Percentiles rank a stretch among this genome's conserved stretches.
Evolutionary conservation across 208 protist species (phyloP).

Genomic region (Acanthamoeba royreba): DNA sequence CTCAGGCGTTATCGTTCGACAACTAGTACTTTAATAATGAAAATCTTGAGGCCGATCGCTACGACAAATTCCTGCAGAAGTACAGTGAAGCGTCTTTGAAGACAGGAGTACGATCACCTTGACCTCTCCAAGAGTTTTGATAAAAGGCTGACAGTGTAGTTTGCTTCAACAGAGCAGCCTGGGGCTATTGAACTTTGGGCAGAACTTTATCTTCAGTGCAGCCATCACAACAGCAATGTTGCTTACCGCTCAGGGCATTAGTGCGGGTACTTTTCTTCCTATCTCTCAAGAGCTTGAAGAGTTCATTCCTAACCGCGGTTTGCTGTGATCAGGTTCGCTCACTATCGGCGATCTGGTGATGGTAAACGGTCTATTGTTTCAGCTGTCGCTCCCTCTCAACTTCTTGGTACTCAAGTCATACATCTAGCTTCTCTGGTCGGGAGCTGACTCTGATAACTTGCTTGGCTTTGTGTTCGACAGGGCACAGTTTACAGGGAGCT

Average conservation of each 20-base stretch:
- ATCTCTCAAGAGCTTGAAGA: not conserved
- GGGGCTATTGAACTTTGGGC: constrained; percentile 78
- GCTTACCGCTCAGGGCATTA: constrained; percentile 68
- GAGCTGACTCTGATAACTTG: not conserved
- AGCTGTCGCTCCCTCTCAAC: constrained; percentile 83
- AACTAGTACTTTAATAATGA: constrained; percentile 78
- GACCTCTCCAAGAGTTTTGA: not conserved
- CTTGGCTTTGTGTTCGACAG: not conserved
- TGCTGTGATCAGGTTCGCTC: constrained; percentile 43
- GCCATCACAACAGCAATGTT: constrained; percentile 75
- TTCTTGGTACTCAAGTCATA: constrained; percentile 64
- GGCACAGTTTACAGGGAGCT: constrained; percentile 79
- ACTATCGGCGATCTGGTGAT: constrained; percentile 81
- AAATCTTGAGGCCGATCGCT: constrained; percentile 51
- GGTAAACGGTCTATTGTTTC: constrained; percentile 79
- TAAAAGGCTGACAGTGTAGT: not conserved
- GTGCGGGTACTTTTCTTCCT: not conserved
- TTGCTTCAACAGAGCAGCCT: constrained; percentile 22
- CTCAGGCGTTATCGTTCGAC: not conserved
- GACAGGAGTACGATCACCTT: constrained; percentile 35
- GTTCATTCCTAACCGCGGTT: not conserved
- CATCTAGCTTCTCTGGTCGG: not conserved
- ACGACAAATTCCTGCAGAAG: constrained; percentile 46
- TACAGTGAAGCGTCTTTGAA: constrained; percentile 71
- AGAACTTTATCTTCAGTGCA: constrained; percentile 73